Base-by-base conservation (phyloP, 208 protist species). In the Acanthamoeba castellanii region DNA sequence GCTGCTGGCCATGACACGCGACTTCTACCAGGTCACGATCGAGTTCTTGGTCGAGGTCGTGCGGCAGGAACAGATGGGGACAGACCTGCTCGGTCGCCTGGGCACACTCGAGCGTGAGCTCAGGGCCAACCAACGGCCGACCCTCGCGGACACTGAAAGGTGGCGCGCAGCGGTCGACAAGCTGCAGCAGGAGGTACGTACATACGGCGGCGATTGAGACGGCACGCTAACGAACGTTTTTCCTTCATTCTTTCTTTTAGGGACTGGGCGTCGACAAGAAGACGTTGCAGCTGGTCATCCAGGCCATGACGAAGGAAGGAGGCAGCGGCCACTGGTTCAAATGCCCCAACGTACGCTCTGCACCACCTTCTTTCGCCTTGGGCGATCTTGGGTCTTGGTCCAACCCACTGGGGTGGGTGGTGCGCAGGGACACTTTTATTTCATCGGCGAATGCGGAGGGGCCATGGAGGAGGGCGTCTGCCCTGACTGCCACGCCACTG, bases 401-500 rank as follows among this genome's bases (percentile, higher is more conserved):
- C 37, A 37, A 45, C 42, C 42, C 0, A 45, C 42, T 9, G 5
- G n/a, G n/a, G n/a, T n/a, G n/a, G n/a, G 42, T 45, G 42, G 4
- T 45, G 42, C 42, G 1, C 96, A 98, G 42, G 85, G 81, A 4
- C 96, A 98, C 85, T 8, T 70, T 4, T 98, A 96, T 42, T 95
- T 95, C 25, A 97, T 98, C 52, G 97, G 84, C 22, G 97, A 97
- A 32, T 98, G 97, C 94, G 97, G 97, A 14, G 96, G 96, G 34
- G 96, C 97, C 2, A 97, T 97, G 96, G 7, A 97, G 66, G 11
- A 70, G 25, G 14, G 34, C 20, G 70, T 20, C 1, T 98, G 97
- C 64, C 76, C 81, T 13, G 97, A 98, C 76, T 98, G 97, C 88
- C 76, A 70, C 30, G 94, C 25, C 20, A 16, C 20, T 11, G 81